Percentiles rank a stretch among this genome's conserved stretches.
Conservation (phyloP, 2,329 filamentous ascomycete genomes). For the Curvularia lunata region DNA sequence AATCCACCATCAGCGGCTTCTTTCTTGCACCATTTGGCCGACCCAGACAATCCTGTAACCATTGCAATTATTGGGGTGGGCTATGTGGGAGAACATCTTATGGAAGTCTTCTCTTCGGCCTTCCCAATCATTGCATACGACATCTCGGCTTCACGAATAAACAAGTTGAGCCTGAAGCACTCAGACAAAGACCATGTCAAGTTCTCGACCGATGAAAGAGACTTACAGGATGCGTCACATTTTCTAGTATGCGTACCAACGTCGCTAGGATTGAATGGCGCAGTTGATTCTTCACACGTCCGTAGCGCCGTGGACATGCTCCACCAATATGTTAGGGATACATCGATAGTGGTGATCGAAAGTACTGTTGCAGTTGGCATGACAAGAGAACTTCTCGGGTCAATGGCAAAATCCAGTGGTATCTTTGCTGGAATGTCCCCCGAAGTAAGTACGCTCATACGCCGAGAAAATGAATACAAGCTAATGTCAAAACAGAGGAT, state of each 20-base stretch:
- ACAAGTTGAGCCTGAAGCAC: slow-evolving; percentile 2
- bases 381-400: slow-evolving; percentile 58
- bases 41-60: background rate
- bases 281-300: slow-evolving; percentile 58
- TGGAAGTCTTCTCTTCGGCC: slow-evolving; percentile 51
- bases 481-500: slow-evolving; percentile 47
- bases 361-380: slow-evolving; percentile 61
- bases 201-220: slow-evolving; percentile 2
- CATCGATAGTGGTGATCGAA: slow-evolving; percentile 59
- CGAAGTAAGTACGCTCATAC: slow-evolving; percentile 40
- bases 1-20: background rate
- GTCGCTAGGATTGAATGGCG: slow-evolving; percentile 54
- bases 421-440: slow-evolving; percentile 56
- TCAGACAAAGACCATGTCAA: background rate
- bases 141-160: slow-evolving; percentile 15
- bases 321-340: slow-evolving; percentile 50
- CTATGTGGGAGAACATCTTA: slow-evolving; percentile 60
- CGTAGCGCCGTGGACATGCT: slow-evolving; percentile 54
- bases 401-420: slow-evolving; percentile 44
- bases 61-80: slow-evolving; percentile 59
- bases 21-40: background rate
- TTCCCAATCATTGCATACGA: slow-evolving; percentile 54
- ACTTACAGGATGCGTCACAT: slow-evolving; percentile 51
- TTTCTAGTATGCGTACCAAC: slow-evolving; percentile 63
- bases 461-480: background rate